Conservation (phyloP, 2,329 filamentous ascomycete genomes). For the Trichoderma simmonsii region DNA sequence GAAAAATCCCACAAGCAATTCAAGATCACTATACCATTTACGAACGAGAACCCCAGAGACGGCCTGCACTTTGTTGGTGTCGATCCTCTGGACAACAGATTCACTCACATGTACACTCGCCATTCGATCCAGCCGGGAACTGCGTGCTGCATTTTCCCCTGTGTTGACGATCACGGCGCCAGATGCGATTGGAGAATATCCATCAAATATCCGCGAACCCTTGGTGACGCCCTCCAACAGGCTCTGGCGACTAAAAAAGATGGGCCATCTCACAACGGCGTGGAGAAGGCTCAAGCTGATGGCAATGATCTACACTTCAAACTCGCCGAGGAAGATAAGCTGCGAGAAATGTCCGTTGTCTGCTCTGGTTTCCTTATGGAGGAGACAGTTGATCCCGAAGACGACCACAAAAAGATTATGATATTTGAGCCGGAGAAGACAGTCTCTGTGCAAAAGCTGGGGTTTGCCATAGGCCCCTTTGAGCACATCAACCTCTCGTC, state of each 20-base stretch:
- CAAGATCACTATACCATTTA: constrained; percentile 68
- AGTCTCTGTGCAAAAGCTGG: constrained; percentile 82
- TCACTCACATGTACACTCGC: constrained; percentile 87
- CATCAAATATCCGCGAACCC: constrained; percentile 78
- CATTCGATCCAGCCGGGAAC: constrained; percentile 75
- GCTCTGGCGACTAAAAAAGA: constrained; percentile 43
- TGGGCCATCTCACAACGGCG: constrained; percentile 28
- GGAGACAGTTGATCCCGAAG: constrained; percentile 71
- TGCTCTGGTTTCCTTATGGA: constrained; percentile 88
- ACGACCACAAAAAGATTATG: constrained; percentile 81
- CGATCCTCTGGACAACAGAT: constrained; percentile 73
- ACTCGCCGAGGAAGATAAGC: constrained; percentile 74
- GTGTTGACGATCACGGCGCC: constrained; percentile 79
- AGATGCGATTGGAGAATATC: constrained; percentile 85
- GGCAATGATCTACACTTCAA: constrained; percentile 43
- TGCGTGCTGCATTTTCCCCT: constrained; percentile 86
- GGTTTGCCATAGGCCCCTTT: constrained; percentile 92
- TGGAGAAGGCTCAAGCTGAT: constrained; percentile 39
- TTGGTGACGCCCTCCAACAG: constrained; percentile 70
- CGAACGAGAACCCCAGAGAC: constrained; percentile 71
- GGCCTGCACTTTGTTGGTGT: constrained; percentile 90
- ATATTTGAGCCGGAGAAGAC: constrained; percentile 75
- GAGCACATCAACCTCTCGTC: constrained; percentile 84
- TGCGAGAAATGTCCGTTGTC: constrained; percentile 83
- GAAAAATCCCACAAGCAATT: constrained; percentile 45